These are phyloP conservation scores for Medicago ruthenica DNA, from an alignment of 306 rosid species.

Conservation along the genomic window DNA sequence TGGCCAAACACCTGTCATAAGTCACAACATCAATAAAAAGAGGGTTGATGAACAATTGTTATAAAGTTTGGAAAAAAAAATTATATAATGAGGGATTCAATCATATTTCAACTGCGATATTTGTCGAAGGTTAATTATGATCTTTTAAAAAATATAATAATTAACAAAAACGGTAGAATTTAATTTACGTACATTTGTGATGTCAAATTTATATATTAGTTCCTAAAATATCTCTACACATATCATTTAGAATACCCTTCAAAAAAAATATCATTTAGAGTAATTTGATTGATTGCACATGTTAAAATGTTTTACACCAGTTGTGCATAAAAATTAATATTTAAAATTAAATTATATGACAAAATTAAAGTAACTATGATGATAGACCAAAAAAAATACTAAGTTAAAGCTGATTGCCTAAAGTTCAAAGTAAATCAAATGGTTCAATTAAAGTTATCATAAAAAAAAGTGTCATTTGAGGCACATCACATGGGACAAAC, in stretches of 20 bases:
- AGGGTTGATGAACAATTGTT: not conserved
- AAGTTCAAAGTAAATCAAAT: not conserved
- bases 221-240: too few relatives aligned
- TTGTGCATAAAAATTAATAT: too few relatives aligned
- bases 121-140: not conserved
- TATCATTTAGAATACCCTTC: too few relatives aligned
- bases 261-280: too few relatives aligned
- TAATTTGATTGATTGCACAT: too few relatives aligned
- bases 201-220: too few relatives aligned
- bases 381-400: not conserved
- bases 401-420: not conserved
- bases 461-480: too few relatives aligned
- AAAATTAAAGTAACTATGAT: not conserved
- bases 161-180: not conserved
- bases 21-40: not conserved
- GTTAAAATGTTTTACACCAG: too few relatives aligned
- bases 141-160: not conserved
- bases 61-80: too few relatives aligned
- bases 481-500: too few relatives aligned
- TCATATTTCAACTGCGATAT: not conserved
- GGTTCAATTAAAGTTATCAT: not conserved
- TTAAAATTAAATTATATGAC: not conserved
- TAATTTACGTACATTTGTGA: too few relatives aligned
- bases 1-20: constrained; percentile 75
- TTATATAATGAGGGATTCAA: not conserved